Base-by-base conservation (phyloP, 2,329 filamentous ascomycete species). In the Zasmidium angulare region DNA sequence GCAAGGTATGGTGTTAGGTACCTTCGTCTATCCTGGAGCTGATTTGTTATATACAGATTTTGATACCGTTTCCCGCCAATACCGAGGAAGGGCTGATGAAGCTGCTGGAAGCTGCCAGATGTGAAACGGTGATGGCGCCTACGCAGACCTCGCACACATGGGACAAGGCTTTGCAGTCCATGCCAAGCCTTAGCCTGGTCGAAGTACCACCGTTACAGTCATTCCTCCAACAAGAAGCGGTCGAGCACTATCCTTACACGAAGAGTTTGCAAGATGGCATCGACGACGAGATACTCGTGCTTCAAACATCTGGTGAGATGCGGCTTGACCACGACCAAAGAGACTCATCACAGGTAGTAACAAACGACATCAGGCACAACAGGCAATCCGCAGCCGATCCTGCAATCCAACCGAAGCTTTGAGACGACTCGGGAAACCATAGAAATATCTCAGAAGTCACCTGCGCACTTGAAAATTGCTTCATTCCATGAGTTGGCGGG, bases 311-410 rank as follows among this genome's bases (percentile, higher is more conserved):
- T 46, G 58, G 58, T 60, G 26, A 29, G 26, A 29, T 29, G 11
- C 11, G 11, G 11, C 26, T 29, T 29, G 26, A 29, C 26, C 11
- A 6, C 26, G 4, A 29, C 4, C 26, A 29, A 29, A 6, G 26
- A 6, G 26, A n/a, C n/a, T n/a, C n/a, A n/a, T 19, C 2, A 19
- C 23, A 47, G 14, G 19, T 22, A 49, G 21, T n/a, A n/a, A 40
- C 56, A 19, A 17, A 49, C 12, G 10, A 19, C 49, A 2, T 14
- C 50, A 58, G 63, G 63, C 9, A 65, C 63, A 6, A 65, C 63
- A 3, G 63, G 63, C 24, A 43, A 54, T 20, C 59, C 56, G 9
- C 63, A 61, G 53, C 58, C 61, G 2, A 59, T 63, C 20, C 1
- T 29, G 6, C 26, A 29, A 29, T 29, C 26, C 11, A 29, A 29